Evolutionary conservation across 108 stramenopile species (phyloP), one percentile per base, ranked within the genome.

Genomic region (Thalassiosira profunda): DNA sequence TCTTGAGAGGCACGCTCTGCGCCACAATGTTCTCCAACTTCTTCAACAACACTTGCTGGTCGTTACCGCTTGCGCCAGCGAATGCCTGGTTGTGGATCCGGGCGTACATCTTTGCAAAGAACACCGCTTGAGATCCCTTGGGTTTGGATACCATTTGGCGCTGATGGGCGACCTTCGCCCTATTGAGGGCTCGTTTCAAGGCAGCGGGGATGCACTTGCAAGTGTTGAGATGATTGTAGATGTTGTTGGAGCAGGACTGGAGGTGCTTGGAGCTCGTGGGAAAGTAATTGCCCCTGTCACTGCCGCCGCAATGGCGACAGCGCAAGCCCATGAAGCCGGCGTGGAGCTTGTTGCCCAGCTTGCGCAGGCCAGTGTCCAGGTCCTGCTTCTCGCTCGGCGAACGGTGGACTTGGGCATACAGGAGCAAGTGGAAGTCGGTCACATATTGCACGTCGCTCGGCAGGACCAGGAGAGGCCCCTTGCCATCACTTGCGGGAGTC

Each of bases 281-380:
- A 30, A 76, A 76, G 42, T 62, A 52, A 12, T 15, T 48, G 1
- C 66, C 74, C 31, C 30, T 46, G n/a, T 57, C 41, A 12, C 37
- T 7, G 18, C 74, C 74, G 0, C 58, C 54, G 24, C 74, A 76
- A 36, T 76, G 74, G 18, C 53, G 26, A 31, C 74, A 76, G 9
- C 58, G n/a, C 0, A 72, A 26, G 0, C 71, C 71, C 0, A 33
- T 34, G 24, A 62, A 67, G 2, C 73, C 73, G 2, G 44, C 5
- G 7, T 25, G 0, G 14, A 44, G 25, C 7, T 56, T 25, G 8
- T 26, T n/a, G 37, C 33, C 44, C 2, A 15, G 36, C 25, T 58
- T 33, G 1, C 63, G 67, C n/a, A n/a, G n/a, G 0, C 46, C 51
- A 10, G 42, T 58, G 12, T 35, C 9, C n/a, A 35, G 26, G 14